phyloP scores from a whole-genome alignment of 2,329 filamentous ascomycete genomes.

The Penicillium sp. region DNA sequence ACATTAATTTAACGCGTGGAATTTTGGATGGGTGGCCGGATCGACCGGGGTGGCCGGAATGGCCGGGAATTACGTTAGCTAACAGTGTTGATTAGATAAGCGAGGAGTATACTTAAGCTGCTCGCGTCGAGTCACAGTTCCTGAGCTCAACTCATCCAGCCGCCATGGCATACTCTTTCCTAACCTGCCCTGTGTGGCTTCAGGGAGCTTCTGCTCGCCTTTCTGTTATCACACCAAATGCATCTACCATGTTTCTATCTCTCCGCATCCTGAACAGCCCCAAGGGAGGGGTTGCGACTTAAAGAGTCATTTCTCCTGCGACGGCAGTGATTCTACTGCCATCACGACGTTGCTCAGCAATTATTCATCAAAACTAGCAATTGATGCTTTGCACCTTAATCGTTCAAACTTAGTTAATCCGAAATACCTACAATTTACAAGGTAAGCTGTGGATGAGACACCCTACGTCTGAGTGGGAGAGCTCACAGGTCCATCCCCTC shows the following conservation, averaged over 20 bases:
- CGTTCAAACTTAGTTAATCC: not conserved
- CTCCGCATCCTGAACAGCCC: constrained; percentile 29
- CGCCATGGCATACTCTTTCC: constrained; percentile 29
- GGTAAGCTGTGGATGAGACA: not conserved
- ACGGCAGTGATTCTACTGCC: constrained; percentile 27
- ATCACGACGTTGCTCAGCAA: constrained; percentile 18
- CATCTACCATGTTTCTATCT: constrained; percentile 9
- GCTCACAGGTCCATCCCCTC: not conserved
- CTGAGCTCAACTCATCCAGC: constrained; percentile 17
- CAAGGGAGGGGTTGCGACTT: constrained; percentile 41
- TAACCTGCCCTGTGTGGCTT: constrained; percentile 27
- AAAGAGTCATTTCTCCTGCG: constrained; percentile 23
- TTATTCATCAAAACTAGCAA: not conserved
- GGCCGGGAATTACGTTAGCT: no score
- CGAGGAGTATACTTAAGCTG: constrained; percentile 6
- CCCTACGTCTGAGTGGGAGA: not conserved
- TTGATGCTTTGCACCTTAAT: not conserved
- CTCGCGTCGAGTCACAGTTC: not conserved
- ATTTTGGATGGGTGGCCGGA: no score
- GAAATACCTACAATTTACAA: not conserved
- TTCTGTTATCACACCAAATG: constrained; percentile 13
- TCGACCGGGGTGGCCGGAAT: no score
- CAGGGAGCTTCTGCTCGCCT: constrained; percentile 4
- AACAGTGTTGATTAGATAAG: constrained; percentile 28
- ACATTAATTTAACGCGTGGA: no score